phyloP scores from a whole-genome alignment of 805 yeast species.

The Scheffersomyces lignosus region DNA sequence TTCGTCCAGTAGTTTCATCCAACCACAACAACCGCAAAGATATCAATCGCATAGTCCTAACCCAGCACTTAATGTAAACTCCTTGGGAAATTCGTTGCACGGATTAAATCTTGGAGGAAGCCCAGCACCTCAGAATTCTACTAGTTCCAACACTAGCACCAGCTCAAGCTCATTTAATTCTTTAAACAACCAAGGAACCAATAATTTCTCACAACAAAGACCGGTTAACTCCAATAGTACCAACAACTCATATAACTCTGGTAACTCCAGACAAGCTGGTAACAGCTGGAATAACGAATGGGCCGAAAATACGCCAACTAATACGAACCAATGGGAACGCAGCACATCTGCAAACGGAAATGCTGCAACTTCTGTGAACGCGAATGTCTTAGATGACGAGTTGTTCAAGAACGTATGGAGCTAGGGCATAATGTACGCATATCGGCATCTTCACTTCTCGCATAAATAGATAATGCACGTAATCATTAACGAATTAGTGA shows the following conservation, averaged over 20 bases:
- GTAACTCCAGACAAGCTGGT: conserved; percentile 4
- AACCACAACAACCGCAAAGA: conserved; percentile 17
- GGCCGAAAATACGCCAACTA: conserved; percentile 22
- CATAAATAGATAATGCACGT: too few relatives aligned
- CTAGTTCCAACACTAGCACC: conserved; percentile 3
- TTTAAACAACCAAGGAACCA: not conserved
- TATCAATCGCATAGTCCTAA: not conserved
- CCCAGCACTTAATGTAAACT: conserved; percentile 5
- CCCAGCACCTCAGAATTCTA: conserved; percentile 1
- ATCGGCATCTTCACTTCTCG: too few relatives aligned
- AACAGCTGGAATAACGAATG: conserved; percentile 35
- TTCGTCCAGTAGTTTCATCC: conserved; percentile 45
- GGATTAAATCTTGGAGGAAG: conserved; percentile 19
- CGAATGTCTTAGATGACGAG: conserved; percentile 52
- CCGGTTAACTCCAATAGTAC: too few relatives aligned
- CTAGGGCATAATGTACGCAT: conserved; percentile 23
- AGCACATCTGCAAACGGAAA: too few relatives aligned
- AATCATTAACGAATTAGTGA: too few relatives aligned
- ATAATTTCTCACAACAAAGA: not conserved
- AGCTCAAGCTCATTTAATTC: conserved; percentile 8
- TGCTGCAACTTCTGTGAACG: conserved; percentile 1
- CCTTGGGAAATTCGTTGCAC: conserved; percentile 17
- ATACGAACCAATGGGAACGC: conserved; percentile 7
- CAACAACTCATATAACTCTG: not conserved
- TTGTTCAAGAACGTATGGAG: conserved; percentile 71